Evolutionary conservation across 73 alveolate genomes (phyloP), one percentile per base, ranked within the genome.

Genomic region (Paramecium primaurelia): DNA sequence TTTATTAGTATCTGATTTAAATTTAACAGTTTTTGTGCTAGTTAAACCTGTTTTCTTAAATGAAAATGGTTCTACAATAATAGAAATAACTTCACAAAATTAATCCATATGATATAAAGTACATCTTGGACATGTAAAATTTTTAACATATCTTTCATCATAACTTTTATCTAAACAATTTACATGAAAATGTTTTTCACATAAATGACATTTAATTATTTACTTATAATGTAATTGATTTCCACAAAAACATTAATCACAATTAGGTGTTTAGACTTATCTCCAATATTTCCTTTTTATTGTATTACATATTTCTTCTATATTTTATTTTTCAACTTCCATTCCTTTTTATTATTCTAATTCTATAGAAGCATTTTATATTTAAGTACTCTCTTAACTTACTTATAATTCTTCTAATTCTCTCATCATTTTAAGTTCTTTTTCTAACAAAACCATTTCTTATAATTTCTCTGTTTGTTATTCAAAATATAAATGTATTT

Each of bases 121-220:
- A 75, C 88, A 75, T 36, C 88, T 30, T 36, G 88, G 88, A 75
- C 88, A 75, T 32, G 84, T 64, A 32, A 32, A 64, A 64, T 64
- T 28, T 42, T 34, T 64, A 11, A 64, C 42, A 32, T 64, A 64
- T 54, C 69, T 54, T 54, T 54, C 69, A 54, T 54, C 69, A 64
- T 64, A 64, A 34, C 84, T 64, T 64, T 64, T 64, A 14, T 64
- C 84, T 64, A 64, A n/a, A 34, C 84, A 64, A 34, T 28, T 34
- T 0, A 34, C 12, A 64, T 64, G 84, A 64, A 64, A 64, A 64
- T 64, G 47, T 12, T 64, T 2, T 28, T 64, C 84, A 26, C 84
- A 64, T 3, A 64, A 34, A 3, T 32, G 47, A 64, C 84, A 64
- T 64, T 28, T 32, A 8, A 64, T 30, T 9, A 64, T 34, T 18